These are phyloP conservation scores for Globisporangium spiculum DNA, from an alignment of 352 stramenopile species.

Conservation along the genomic window DNA sequence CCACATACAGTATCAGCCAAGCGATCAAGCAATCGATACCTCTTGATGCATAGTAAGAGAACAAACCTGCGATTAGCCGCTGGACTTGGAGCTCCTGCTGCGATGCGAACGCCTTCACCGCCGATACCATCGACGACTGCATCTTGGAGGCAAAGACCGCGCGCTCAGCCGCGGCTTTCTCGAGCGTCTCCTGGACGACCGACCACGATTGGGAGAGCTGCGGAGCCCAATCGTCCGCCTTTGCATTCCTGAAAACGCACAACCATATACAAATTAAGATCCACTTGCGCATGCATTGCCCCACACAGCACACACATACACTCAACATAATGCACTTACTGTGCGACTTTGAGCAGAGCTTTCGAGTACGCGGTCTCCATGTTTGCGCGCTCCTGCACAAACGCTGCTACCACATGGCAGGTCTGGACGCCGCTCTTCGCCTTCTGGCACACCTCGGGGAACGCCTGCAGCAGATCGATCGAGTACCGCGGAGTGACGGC, in stretches of 20 bases:
- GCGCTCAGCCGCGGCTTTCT: constrained; percentile 51
- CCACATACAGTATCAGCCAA: neutral
- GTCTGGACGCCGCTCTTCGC: constrained; percentile 74
- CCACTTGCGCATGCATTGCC: neutral
- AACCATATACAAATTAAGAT: neutral
- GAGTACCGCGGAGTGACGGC: constrained; percentile 33
- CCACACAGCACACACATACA: neutral
- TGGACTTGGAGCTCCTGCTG: constrained; percentile 81
- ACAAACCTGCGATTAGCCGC: constrained; percentile 59
- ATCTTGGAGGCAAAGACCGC: constrained; percentile 58
- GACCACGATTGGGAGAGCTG: constrained; percentile 58
- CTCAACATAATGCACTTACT: constrained; percentile 44
- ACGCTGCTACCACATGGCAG: constrained; percentile 63
- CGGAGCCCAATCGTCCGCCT: constrained; percentile 68
- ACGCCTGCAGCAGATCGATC: constrained; percentile 69
- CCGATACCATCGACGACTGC: constrained; percentile 54
- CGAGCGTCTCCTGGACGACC: constrained; percentile 50
- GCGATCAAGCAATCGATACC: neutral
- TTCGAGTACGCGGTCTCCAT: constrained; percentile 65
- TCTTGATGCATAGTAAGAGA: too few species aligned
- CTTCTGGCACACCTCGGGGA: constrained; percentile 68
- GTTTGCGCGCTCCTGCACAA: constrained; percentile 55
- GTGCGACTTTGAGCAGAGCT: constrained; percentile 53
- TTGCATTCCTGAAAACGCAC: constrained; percentile 31
- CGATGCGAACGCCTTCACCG: constrained; percentile 59